Conservation (phyloP, 2,329 filamentous ascomycete genomes). For the Penicillium rolfsii region DNA sequence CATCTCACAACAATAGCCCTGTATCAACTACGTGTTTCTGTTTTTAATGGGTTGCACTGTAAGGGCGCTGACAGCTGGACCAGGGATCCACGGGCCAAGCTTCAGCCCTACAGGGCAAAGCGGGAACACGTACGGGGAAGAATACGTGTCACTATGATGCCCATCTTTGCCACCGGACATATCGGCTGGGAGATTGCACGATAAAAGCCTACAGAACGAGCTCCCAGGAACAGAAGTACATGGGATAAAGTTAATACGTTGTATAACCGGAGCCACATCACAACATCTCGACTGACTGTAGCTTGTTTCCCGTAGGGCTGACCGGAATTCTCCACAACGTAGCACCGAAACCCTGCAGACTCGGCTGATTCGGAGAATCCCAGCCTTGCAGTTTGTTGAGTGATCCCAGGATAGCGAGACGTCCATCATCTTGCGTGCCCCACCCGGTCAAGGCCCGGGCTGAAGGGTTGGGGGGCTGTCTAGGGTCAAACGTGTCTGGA, state of each 20-base stretch:
- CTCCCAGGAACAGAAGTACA: too few relatives aligned
- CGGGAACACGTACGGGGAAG: background rate
- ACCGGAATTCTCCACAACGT: background rate
- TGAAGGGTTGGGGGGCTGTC: too few relatives aligned
- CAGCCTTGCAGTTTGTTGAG: background rate
- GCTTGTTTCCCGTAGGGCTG: background rate
- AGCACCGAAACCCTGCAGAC: background rate
- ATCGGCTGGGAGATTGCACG: background rate
- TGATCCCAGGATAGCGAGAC: too few relatives aligned
- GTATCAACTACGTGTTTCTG: too few relatives aligned
- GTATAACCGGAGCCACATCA: background rate
- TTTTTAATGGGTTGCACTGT: too few relatives aligned
- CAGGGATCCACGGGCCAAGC: constrained; percentile 29
- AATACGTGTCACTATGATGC: background rate
- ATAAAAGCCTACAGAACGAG: background rate
- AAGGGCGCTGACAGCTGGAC: background rate
- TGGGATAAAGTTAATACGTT: too few relatives aligned
- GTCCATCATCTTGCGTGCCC: background rate
- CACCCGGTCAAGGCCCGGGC: background rate
- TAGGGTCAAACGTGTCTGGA: background rate
- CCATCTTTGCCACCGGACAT: background rate
- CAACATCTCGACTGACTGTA: too few relatives aligned
- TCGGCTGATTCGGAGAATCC: background rate
- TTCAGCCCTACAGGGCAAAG: constrained; percentile 38
- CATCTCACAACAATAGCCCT: too few relatives aligned